Evolutionary conservation across 129 eudicot species (phyloP), one percentile per base, ranked within the genome.

Genomic region (Artemisia tridentata): DNA sequence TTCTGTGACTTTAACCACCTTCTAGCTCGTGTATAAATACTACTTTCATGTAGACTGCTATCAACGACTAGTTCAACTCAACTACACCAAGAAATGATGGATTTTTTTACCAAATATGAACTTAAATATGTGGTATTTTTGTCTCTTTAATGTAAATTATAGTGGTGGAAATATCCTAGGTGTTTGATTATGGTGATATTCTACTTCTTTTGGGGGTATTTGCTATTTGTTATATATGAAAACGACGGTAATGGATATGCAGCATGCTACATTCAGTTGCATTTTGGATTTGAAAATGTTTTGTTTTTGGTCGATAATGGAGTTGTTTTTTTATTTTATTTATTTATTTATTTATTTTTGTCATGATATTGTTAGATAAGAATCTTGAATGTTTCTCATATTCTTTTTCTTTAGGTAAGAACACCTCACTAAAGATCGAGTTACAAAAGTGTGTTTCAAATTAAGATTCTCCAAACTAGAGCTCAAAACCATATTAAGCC

Each of bases 291-390:
- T 41, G 29, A 1, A 25, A 69, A 13, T 62, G 43, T 63, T 56
- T 69, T 34, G 56, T 19, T 69, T 68, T 68, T 77, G 31, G 11
- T 16, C 13, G 57, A 77, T 62, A 69, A 49, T 45, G 76, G 76
- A 77, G 76, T 77, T 71, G 61, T 76, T 70, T 25, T 25, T 25
- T 25, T n/a, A n/a, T n/a, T n/a, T n/a, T n/a, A n/a, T n/a, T n/a
- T n/a, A n/a, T n/a, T n/a, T n/a, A n/a, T n/a, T n/a, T n/a, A n/a
- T n/a, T n/a, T n/a, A 25, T 70, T 62, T 70, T 70, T 77, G 81
- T 70, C 81, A 16, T 8, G 43, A 70, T 70, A 66, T 38, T 70
- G 76, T 77, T 77, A 71, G 72, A 77, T 52, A 48, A 57, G 76
- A 77, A 70, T 59, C 65, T 62, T 77, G 65, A 56, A 69, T 19